phyloP scores from a whole-genome alignment of 2,329 filamentous ascomycete species.

The Lasiodiplodia hormozganensis region DNA sequence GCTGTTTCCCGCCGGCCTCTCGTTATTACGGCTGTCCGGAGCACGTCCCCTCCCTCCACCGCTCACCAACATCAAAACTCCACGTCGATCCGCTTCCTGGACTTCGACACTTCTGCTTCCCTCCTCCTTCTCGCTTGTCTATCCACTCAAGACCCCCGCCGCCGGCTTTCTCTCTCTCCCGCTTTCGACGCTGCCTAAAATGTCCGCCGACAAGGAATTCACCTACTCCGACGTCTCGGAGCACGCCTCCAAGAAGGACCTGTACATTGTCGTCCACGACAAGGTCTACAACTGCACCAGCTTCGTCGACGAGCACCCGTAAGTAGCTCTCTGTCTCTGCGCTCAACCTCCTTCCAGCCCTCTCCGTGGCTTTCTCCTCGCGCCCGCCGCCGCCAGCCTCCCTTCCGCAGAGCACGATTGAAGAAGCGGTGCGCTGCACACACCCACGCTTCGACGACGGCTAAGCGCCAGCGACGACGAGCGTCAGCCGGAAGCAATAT shows the following conservation, averaged over 20 bases:
- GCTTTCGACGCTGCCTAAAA: constrained; percentile 33
- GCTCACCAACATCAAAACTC: constrained; percentile 28
- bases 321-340: constrained; percentile 48
- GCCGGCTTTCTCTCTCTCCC: not conserved
- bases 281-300: constrained; percentile 91
- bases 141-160: not conserved
- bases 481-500: not conserved
- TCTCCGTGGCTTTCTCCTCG: not conserved
- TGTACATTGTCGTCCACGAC: constrained; percentile 91
- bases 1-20: constrained; percentile 18
- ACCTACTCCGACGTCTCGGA: constrained; percentile 50
- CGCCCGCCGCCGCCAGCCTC: not conserved
- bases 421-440: not conserved
- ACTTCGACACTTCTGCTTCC: not conserved
- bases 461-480: not conserved
- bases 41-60: constrained; percentile 25
- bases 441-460: not conserved
- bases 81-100: constrained; percentile 22
- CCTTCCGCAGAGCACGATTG: constrained; percentile 1
- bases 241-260: constrained; percentile 77
- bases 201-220: constrained; percentile 47
- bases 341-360: not conserved
- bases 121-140: not conserved
- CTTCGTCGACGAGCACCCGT: constrained; percentile 98
- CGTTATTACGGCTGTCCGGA: constrained; percentile 12